These are phyloP conservation scores for Pseudohyphozyma bogoriensis DNA, from an alignment of 768 basidiomycete genomes.

Conservation along the genomic window DNA sequence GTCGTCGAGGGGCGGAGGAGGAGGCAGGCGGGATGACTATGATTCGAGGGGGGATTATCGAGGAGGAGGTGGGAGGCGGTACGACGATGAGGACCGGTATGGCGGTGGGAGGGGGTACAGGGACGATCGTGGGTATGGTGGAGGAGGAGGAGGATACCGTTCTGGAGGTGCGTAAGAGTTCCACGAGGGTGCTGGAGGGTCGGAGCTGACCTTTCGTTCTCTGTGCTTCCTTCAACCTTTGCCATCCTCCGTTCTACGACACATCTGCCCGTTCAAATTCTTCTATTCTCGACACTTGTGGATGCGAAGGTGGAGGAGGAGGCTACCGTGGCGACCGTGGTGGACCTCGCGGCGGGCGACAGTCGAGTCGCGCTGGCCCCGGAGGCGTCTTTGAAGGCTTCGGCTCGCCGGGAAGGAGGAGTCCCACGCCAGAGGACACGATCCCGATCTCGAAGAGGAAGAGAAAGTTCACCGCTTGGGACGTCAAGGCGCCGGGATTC, in stretches of 20 bases:
- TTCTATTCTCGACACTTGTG: too few species aligned
- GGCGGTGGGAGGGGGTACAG: not conserved
- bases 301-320: not conserved
- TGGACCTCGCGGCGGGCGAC: constrained; percentile 12
- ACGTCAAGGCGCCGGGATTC: constrained; percentile 88
- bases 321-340: constrained; percentile 4
- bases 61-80: constrained; percentile 18
- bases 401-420: constrained; percentile 62
- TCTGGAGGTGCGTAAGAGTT: not conserved
- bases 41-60: constrained; percentile 34
- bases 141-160: constrained; percentile 3
- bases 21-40: not conserved
- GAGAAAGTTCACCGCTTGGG: constrained; percentile 87
- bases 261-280: too few species aligned
- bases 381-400: constrained; percentile 40
- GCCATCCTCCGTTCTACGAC: too few species aligned
- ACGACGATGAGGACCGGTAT: constrained; percentile 14
- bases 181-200: too few species aligned
- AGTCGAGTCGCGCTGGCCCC: constrained; percentile 5
- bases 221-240: too few species aligned
- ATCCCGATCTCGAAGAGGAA: constrained; percentile 73
- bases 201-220: too few species aligned
- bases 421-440: constrained; percentile 80
- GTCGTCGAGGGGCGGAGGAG: not conserved
- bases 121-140: constrained; percentile 2